Evolutionary conservation across 176 grass and related monocot species (phyloP), one percentile per base, ranked within the genome.

Genomic region (Bothriochloa decipiens): DNA sequence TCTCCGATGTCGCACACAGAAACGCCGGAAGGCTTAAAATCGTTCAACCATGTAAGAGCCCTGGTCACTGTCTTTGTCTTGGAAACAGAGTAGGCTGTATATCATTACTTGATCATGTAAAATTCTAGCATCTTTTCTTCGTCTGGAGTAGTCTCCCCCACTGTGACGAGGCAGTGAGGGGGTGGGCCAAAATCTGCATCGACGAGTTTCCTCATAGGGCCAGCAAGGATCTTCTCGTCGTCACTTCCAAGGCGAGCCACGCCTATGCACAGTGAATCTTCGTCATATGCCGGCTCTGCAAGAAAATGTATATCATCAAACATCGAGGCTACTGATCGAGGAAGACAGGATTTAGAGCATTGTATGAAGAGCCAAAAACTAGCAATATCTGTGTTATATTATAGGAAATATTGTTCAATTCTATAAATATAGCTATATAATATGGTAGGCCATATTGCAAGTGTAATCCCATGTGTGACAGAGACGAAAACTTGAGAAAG

Each of bases 111-210:
- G 16, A 85, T 86, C 70, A 70, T 76, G 82, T 92, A 92, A 49
- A 96, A 92, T 42, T 94, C 84, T 81, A 98, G 52, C 93, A 98
- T 94, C 85, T 94, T 85, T 46, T 94, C 83, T 90, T 98, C 96
- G 81, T 95, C 52, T 61, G 92, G 92, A 45, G 42, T 45, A 45
- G 42, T 45, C 42, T 45, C 42, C 42, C 42, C 42, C 42, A 45
- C 42, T 45, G 12, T 45, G 42, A 45, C 42, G 42, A 45, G 42
- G 42, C 42, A 85, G 93, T 95, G 96, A 89, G 95, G 92, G n/a
- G 96, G 96, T 27, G 75, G 41, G 17, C 96, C 96, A 69, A 98
- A 98, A 92, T 98, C 93, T 81, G 95, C 77, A 49, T 80, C 50
- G 6, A 86, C 83, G 70, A 98, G 81, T 61, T 78, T 70, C 72